phyloP scores from a whole-genome alignment of 2,329 filamentous ascomycete species.

The Ascocoryne sarcoides region DNA sequence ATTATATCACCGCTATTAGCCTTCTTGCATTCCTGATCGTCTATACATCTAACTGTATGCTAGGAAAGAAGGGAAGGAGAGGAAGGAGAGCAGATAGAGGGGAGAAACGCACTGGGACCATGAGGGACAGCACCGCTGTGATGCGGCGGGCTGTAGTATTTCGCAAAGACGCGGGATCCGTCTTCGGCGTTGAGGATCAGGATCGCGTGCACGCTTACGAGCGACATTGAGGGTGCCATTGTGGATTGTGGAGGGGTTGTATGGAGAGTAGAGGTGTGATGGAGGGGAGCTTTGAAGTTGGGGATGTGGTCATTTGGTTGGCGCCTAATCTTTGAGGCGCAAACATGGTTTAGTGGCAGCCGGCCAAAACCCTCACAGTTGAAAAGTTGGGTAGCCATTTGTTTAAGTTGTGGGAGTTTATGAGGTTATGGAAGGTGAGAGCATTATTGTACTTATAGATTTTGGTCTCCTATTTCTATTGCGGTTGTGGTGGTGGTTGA shows the following conservation, averaged over 20 bases:
- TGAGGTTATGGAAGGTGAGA: too few relatives aligned
- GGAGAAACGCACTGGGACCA: constrained; percentile 2
- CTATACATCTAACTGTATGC: too few relatives aligned
- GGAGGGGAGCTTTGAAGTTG: background rate
- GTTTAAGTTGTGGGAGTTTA: too few relatives aligned
- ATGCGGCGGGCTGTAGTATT: constrained; percentile 77
- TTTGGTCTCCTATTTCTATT: too few relatives aligned
- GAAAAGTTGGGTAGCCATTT: too few relatives aligned
- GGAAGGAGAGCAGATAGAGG: constrained; percentile 5
- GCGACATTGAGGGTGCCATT: constrained; percentile 68
- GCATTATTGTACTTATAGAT: too few relatives aligned
- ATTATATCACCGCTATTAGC: too few relatives aligned
- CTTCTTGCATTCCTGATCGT: too few relatives aligned
- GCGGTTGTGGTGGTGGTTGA: too few relatives aligned
- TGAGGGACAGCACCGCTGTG: constrained; percentile 30
- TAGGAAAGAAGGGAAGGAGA: background rate
- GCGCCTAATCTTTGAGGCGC: too few relatives aligned
- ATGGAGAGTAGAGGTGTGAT: background rate
- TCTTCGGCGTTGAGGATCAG: constrained; percentile 78
- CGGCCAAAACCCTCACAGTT: too few relatives aligned
- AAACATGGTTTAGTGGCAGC: too few relatives aligned
- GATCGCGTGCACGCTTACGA: constrained; percentile 70
- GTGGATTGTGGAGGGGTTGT: constrained; percentile 1
- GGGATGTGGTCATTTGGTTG: background rate
- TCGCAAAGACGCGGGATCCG: constrained; percentile 82